phyloP scores from a whole-genome alignment of 352 stramenopile species.

The Pythium plurisporium region DNA sequence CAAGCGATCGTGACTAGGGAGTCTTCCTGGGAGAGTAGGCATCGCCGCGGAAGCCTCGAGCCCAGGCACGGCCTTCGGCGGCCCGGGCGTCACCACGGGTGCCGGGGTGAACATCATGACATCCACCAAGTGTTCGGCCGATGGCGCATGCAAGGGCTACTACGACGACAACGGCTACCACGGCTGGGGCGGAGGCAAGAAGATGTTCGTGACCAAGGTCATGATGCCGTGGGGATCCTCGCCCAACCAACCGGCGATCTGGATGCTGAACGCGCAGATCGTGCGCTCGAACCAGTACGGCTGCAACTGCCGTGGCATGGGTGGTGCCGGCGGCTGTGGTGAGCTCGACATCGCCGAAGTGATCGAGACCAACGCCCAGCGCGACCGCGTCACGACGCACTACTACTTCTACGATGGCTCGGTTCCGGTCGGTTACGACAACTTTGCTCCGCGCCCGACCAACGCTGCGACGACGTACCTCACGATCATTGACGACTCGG shows the following conservation, averaged over 20 bases:
- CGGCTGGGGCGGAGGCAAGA: constrained; percentile 68
- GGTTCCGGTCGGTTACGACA: constrained; percentile 30
- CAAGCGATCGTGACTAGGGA: too few relatives aligned
- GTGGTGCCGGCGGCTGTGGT: constrained; percentile 49
- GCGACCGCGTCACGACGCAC: constrained; percentile 63
- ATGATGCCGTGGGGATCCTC: constrained; percentile 39
- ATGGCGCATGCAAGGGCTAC: constrained; percentile 51
- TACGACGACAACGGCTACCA: constrained; percentile 63
- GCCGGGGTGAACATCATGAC: constrained; percentile 79
- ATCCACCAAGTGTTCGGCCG: constrained; percentile 33
- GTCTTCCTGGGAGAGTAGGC: too few relatives aligned
- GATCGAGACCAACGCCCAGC: constrained; percentile 50
- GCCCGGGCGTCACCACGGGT: constrained; percentile 53
- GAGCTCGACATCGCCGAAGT: constrained; percentile 72
- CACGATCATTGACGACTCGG: constrained; percentile 31
- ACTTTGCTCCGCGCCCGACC: constrained; percentile 28
- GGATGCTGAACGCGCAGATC: constrained; percentile 73
- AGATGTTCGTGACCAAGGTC: constrained; percentile 76
- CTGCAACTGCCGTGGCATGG: constrained; percentile 67
- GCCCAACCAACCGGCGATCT: constrained; percentile 61
- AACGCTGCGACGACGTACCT: constrained; percentile 27
- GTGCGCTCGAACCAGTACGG: constrained; percentile 62
- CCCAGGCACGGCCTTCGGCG: constrained; percentile 32
- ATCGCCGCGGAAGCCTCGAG: constrained; percentile 50
- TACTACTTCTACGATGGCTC: constrained; percentile 70